Base-by-base conservation (phyloP, 1,284 basidiomycete genomes). In the Trametes pubescens region DNA sequence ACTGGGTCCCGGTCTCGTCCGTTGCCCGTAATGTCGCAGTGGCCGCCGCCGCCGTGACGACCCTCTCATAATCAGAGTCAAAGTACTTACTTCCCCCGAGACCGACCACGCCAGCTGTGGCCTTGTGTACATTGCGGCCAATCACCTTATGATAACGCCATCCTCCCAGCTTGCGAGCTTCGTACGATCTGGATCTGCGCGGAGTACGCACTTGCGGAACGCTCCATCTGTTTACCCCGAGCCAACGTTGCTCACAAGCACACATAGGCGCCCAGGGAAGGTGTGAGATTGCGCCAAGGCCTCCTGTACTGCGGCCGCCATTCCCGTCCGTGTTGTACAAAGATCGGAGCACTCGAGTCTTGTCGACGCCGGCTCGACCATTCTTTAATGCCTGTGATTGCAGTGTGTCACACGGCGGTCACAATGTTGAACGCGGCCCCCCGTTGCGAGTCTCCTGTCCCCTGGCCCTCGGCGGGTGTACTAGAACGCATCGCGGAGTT, bases 251-350 rank as follows among this genome's bases (percentile, higher is more conserved):
- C 26, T 7, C n/a, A 47, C 29, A 24, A 59, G 57, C 49, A 44
- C 57, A 2, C 37, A 4, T n/a, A 34, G 22, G 57, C 57, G 57
- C 57, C 57, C 57, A 24, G 16, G 4, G 38, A 56, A 37, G 53
- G 60, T 48, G 47, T 40, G 47, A 51, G 60, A 56, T 56, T 21
- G 53, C 60, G 60, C 48, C 59, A 47, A 37, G 58, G 22, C 51
- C n/a, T 16, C 7, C 26, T 49, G n/a, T 4, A 13, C n/a, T 8
- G 6, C 34, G 51, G 18, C 51, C 5, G 4, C 5, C 34, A n/a
- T 32, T 2, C n/a, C n/a, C 35, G 21, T 10, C 43, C 14, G 16
- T 9, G 43, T 44, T 10, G 43, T 5, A 40, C 11, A 5, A 4
- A 13, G 37, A 38, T 38, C 37, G 10, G 11, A 16, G 40, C 14